These are phyloP conservation scores for Crucibulum laeve DNA, from an alignment of 768 basidiomycete species.

Conservation along the genomic window DNA sequence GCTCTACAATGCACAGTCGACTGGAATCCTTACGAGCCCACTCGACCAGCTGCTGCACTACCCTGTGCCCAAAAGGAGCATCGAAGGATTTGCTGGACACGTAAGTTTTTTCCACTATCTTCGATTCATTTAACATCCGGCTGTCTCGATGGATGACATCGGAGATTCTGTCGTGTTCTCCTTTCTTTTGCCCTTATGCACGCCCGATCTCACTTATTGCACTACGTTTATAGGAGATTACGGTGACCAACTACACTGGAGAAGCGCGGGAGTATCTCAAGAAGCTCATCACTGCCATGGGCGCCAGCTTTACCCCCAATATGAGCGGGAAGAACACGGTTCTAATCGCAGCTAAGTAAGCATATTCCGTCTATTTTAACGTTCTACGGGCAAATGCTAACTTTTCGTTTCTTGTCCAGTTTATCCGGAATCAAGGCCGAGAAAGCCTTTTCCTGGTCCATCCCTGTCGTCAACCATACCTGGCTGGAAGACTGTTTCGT, in stretches of 20 bases:
- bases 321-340: slow-evolving; percentile 77
- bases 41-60: slow-evolving; percentile 81
- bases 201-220: neutral
- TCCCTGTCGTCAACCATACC: slow-evolving; percentile 61
- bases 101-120: slow-evolving; percentile 34
- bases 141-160: neutral
- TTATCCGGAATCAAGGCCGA: slow-evolving; percentile 55
- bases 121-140: neutral
- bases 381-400: neutral
- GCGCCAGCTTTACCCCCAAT: slow-evolving; percentile 76
- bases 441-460: slow-evolving; percentile 75
- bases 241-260: slow-evolving; percentile 87
- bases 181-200: neutral
- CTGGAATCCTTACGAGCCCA: slow-evolving; percentile 56
- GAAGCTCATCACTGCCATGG: slow-evolving; percentile 71
- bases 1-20: slow-evolving; percentile 75
- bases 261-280: slow-evolving; percentile 85
- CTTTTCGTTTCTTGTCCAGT: slow-evolving; percentile 17
- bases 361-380: slow-evolving; percentile 8
- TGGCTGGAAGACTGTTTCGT: slow-evolving; percentile 92
- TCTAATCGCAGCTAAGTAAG: slow-evolving; percentile 82
- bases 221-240: slow-evolving; percentile 51
- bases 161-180: neutral
- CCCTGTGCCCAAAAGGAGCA: slow-evolving; percentile 61
- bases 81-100: slow-evolving; percentile 55